A percentile compares a stretch with the other conserved stretches of the same genome.
Conservation (phyloP, 2,329 filamentous ascomycete species). For the Xylaria sp. region DNA sequence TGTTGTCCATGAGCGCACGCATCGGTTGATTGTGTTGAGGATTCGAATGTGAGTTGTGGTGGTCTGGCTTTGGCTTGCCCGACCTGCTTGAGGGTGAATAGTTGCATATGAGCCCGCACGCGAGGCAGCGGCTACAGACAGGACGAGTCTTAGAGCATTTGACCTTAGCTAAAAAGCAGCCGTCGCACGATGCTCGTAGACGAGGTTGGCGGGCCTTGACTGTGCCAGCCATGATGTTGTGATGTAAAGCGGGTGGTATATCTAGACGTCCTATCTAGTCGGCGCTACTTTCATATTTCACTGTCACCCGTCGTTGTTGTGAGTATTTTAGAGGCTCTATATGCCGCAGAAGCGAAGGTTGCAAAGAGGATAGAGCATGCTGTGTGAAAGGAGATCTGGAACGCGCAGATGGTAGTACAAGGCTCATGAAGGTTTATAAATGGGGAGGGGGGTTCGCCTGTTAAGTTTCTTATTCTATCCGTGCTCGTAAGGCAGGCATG, state of each 20-base stretch:
- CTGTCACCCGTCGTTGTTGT: constrained; percentile 24
- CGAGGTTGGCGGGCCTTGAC: constrained; percentile 47
- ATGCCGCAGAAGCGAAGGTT: constrained; percentile 36
- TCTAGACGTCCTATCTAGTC: background rate
- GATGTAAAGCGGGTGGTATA: background rate
- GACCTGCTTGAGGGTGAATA: constrained; percentile 65
- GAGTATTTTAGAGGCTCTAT: constrained; percentile 22
- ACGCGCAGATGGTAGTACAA: constrained; percentile 39
- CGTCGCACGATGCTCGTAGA: constrained; percentile 63
- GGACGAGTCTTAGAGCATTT: constrained; percentile 66
- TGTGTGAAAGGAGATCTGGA: constrained; percentile 39
- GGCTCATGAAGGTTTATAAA: constrained; percentile 40
- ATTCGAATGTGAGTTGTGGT: constrained; percentile 34
- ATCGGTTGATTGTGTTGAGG: constrained; percentile 43
- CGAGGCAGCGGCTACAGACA: constrained; percentile 63
- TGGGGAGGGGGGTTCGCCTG: background rate
- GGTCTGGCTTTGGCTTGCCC: constrained; percentile 60
- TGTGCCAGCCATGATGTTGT: constrained; percentile 12
- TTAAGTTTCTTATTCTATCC: background rate
- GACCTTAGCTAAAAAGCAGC: constrained; percentile 66
- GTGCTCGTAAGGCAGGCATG: background rate
- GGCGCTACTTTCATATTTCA: constrained; percentile 18
- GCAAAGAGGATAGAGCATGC: constrained; percentile 41
- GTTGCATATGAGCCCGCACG: constrained; percentile 61
- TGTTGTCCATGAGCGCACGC: constrained; percentile 45